A percentile compares a stretch with the other conserved stretches of the same genome.
phyloP scores from a whole-genome alignment of 225 moss, liverwort and hornwort genomes.

The Thuidium tamariscinum region DNA sequence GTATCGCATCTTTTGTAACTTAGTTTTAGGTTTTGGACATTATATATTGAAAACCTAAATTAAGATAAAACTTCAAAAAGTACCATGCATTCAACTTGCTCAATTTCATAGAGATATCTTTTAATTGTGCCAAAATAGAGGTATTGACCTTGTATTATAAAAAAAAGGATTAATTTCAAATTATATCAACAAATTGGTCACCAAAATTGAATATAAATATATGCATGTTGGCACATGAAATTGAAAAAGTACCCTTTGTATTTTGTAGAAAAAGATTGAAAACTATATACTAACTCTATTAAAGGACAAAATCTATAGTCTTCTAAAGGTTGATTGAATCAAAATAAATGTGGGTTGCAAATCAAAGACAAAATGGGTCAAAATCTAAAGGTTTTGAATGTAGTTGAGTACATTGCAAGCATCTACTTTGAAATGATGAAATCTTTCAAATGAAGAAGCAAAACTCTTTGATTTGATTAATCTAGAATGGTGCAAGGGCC shows the following conservation, averaged over 20 bases:
- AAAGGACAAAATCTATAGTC: accelerated
- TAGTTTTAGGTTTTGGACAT: accelerated
- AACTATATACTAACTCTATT: accelerated
- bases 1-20: neutral
- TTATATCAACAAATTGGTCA: neutral
- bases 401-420: accelerated
- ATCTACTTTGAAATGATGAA: neutral
- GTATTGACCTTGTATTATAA: accelerated
- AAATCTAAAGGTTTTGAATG: neutral
- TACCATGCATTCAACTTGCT: neutral
- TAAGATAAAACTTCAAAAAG: neutral
- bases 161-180: neutral
- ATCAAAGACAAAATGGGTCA: accelerated
- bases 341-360: neutral
- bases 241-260: accelerated
- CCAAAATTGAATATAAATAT: neutral
- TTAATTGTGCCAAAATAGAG: neutral
- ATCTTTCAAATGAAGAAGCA: neutral
- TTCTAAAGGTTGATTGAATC: neutral
- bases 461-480: neutral
- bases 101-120: no score
- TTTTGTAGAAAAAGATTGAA: neutral
- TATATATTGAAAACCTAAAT: neutral
- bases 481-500: neutral
- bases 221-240: neutral